Percentiles rank a stretch among this genome's conserved stretches.
Conservation (phyloP, 495 filamentous ascomycete species). For the Apiosordaria backusii region DNA sequence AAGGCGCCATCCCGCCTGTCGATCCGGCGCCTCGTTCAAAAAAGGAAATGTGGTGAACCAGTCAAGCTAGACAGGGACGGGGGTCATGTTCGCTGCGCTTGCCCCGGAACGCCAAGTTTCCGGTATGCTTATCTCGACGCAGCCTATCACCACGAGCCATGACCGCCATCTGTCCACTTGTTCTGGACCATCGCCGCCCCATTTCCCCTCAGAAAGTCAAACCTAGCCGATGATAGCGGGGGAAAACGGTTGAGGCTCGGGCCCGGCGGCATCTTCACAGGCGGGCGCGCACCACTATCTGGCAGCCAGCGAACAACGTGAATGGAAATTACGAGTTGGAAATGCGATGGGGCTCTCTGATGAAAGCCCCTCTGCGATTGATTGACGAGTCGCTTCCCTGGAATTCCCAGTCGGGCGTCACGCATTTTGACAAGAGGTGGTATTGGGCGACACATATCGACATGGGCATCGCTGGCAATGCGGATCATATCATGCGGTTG, state of each 20-base stretch:
- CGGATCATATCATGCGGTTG: conserved; percentile 2
- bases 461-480: neutral
- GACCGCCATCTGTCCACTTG: neutral
- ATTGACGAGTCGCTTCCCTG: neutral
- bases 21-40: conserved; percentile 6
- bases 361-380: neutral
- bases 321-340: neutral
- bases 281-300: neutral
- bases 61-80: neutral
- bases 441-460: neutral
- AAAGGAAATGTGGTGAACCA: conserved; percentile 10
- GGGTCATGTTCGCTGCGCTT: conserved; percentile 2
- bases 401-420: neutral
- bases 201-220: neutral
- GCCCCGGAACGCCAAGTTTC: conserved; percentile 7
- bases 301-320: neutral
- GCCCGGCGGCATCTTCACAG: neutral
- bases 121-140: neutral
- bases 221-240: neutral
- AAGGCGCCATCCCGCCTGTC: conserved; percentile 5
- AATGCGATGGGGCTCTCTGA: neutral
- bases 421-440: neutral
- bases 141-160: conserved; percentile 5
- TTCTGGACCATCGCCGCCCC: neutral
- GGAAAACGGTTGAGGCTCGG: neutral